phyloP scores from a whole-genome alignment of 176 grass and related monocot genomes.

The Triticum turgidum region DNA sequence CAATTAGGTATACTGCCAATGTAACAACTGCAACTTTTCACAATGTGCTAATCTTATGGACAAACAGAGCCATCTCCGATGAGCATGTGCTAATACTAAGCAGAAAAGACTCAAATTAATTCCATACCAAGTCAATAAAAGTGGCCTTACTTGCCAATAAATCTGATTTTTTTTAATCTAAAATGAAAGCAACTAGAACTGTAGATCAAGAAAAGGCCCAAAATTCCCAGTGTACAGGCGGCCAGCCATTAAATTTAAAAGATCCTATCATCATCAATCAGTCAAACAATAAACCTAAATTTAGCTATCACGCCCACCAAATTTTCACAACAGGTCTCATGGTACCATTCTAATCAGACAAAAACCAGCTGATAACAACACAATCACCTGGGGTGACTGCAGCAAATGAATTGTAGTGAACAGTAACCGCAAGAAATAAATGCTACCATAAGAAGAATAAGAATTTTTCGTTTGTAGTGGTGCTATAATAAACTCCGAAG shows the following conservation, averaged over 20 bases:
- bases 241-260: background rate
- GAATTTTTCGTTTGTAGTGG: background rate
- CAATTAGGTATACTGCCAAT: background rate
- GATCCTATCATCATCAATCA: background rate
- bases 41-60: conserved; percentile 4
- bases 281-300: background rate
- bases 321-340: background rate
- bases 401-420: background rate
- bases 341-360: background rate
- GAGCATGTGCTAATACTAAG: background rate
- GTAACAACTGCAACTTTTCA: background rate
- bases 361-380: background rate
- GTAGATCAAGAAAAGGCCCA: background rate
- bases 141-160: background rate
- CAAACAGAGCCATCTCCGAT: too few species aligned
- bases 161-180: background rate
- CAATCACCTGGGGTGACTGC: background rate
- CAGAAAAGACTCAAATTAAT: background rate
- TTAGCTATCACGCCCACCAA: background rate
- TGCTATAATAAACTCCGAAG: conserved; percentile 1
- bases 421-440: background rate
- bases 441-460: background rate
- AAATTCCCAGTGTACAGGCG: background rate
- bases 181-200: background rate
- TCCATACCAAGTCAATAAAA: background rate